Base-by-base conservation (phyloP, 805 yeast genomes). In the Wickerhamia fluorescens region DNA sequence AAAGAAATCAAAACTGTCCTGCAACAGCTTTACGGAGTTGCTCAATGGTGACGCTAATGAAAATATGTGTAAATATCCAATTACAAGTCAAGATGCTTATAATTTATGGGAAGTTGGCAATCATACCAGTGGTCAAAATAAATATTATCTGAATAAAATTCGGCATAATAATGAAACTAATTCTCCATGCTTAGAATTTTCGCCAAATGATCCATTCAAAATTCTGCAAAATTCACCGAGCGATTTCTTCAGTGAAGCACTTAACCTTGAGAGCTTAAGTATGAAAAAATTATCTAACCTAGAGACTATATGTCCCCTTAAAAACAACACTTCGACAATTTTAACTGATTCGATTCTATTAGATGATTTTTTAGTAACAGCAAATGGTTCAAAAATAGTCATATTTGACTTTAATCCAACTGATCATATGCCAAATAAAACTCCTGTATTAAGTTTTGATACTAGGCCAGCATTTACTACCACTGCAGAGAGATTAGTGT, bases 391-490 rank as follows among this genome's bases (percentile, higher is more conserved):
- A 2, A 58, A 52, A 15, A 33, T 70, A 3, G 29, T 52, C 4
- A 31, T 64, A 3, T 64, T 49, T 32, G 47, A 45, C 5, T 58
- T 65, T 35, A 53, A 56, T 25, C 27, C 31, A 2, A 25, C 42
- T 10, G 47, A 49, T 3, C 51, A 45, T 23, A 26, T 48, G 8
- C 68, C 70, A 1, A 24, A 39, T 3, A 24, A 34, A 2, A 30
- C 32, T 4, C 53, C 58, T 2, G 30, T 34, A 1, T 33, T 66
- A n/a, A 44, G 47, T 13, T 54, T 71, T 28, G 71, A 66, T 29
- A 58, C 69, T 1, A 44, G 53, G 16, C 76, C 77, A 0, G 28
- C 41, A 6, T 37, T 44, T 16, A 66, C 74, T 1, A 49, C 66
- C 1, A 52, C 56, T 2, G 40, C 51, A 1, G 75, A 71, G 39